Evolutionary conservation across 306 rosid species (phyloP), one percentile per base, ranked within the genome.

Genomic region (Quillaja saponaria): DNA sequence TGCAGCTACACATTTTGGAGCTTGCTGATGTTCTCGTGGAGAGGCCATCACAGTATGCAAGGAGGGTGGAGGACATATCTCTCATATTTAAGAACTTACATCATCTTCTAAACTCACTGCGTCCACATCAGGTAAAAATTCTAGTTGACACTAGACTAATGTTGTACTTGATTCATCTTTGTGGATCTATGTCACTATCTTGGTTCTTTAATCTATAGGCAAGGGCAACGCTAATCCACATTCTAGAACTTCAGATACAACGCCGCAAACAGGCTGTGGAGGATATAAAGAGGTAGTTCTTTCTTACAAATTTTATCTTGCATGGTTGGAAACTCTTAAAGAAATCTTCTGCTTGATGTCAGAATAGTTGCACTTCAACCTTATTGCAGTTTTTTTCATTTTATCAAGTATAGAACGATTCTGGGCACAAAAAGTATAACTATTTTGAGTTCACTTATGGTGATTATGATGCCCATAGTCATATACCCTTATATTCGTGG

Each of bases 21-120:
- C 96, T 91, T 12, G 92, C 98, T 34, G 98, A 91, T 82, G 79
- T 88, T 82, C 95, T 91, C 17, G 87, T 86, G 45, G 90, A 88
- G 82, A 82, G 92, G 62, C 96, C 98, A 44, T 91, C 98, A 19
- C 96, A 91, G 34, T 91, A 88, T 53, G 98, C 98, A 0, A 88
- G 96, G 81, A 82, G 90, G 71, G 95, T 91, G n/a, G 96, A 91
- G 78, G 98, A 91, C 41, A 81, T 91, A 75, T 91, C 98, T 62
- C 87, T 91, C 39, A 79, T 86, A 69, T 88, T 86, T 72, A 91
- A 91, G 80, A 91, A 91, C 84, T 58, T 91, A 58, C 95, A 91
- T 67, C 96, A 91, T 69, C 95, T 91, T 78, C 83, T 91, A 47
- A 91, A 91, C 68, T 88, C 92, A 20, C 51, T 88, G 70, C 91